A percentile compares a stretch with the other conserved stretches of the same genome.
Conservation (phyloP, 129 eudicot genomes). For the Glebionis coronaria region DNA sequence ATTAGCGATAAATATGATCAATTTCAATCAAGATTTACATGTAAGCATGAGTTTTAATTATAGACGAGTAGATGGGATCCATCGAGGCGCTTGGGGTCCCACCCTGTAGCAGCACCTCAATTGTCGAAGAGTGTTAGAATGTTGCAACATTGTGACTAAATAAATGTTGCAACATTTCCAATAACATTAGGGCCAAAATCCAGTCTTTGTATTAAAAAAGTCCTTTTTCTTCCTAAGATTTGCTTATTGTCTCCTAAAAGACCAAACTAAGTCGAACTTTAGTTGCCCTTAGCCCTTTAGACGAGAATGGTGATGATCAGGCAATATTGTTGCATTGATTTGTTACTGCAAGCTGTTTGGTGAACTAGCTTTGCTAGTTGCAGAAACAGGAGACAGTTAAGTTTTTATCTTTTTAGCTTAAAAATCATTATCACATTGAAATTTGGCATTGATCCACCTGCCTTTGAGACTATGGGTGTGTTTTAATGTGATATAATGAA, state of each 20-base stretch:
- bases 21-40: no score
- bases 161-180: no score
- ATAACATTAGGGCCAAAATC: background rate
- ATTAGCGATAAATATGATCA: no score
- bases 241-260: constrained; percentile 5
- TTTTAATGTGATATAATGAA: background rate
- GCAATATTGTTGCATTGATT: background rate
- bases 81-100: no score
- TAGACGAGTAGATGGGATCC: background rate
- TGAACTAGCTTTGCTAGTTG: background rate
- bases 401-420: background rate
- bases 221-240: background rate
- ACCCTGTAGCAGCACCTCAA: no score
- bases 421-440: background rate
- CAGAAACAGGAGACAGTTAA: background rate
- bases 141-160: no score
- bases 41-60: background rate
- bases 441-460: background rate
- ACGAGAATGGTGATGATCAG: background rate
- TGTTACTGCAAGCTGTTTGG: background rate
- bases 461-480: constrained; percentile 6
- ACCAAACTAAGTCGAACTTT: background rate
- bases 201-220: no score
- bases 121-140: no score
- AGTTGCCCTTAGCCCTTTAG: background rate